phyloP scores from a whole-genome alignment of 2,329 filamentous ascomycete genomes.

The Lasiodiplodia hormozganensis region DNA sequence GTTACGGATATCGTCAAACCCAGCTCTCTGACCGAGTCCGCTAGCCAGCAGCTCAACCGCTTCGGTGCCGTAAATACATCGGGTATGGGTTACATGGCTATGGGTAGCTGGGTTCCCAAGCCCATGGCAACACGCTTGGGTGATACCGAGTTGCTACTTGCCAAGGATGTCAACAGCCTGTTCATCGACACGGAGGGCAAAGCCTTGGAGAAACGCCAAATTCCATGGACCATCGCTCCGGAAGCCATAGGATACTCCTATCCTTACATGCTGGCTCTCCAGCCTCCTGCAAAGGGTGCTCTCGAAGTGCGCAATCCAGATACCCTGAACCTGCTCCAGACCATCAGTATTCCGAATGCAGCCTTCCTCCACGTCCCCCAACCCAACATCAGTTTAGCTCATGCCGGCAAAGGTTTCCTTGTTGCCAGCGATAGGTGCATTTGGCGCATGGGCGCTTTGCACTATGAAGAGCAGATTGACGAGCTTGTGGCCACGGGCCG shows the following conservation, averaged over 20 bases:
- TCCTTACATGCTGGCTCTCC: constrained; percentile 88
- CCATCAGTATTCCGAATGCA: constrained; percentile 79
- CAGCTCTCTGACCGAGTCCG: constrained; percentile 71
- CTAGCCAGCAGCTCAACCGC: constrained; percentile 70
- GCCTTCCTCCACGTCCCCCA: constrained; percentile 89
- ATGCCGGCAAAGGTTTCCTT: constrained; percentile 94
- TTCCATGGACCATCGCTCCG: constrained; percentile 90
- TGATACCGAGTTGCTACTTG: constrained; percentile 86
- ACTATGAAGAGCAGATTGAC: constrained; percentile 89
- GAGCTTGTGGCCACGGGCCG: constrained; percentile 75
- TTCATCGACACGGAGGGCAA: constrained; percentile 89
- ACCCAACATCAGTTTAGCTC: constrained; percentile 90
- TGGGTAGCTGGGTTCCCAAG: constrained; percentile 89
- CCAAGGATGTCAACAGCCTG: constrained; percentile 95
- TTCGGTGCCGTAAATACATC: constrained; percentile 84
- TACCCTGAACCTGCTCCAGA: constrained; percentile 88
- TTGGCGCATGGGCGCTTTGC: constrained; percentile 94
- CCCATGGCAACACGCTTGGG: constrained; percentile 83
- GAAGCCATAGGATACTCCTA: constrained; percentile 96
- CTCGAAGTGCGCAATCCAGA: constrained; percentile 93
- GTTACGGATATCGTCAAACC: constrained; percentile 81
- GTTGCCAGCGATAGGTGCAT: constrained; percentile 89
- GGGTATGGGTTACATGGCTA: constrained; percentile 96
- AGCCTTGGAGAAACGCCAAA: constrained; percentile 79
- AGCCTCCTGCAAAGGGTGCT: constrained; percentile 80